Evolutionary conservation across 2,329 filamentous ascomycete species (phyloP).

Genomic region (Apiospora pterosperma): DNA sequence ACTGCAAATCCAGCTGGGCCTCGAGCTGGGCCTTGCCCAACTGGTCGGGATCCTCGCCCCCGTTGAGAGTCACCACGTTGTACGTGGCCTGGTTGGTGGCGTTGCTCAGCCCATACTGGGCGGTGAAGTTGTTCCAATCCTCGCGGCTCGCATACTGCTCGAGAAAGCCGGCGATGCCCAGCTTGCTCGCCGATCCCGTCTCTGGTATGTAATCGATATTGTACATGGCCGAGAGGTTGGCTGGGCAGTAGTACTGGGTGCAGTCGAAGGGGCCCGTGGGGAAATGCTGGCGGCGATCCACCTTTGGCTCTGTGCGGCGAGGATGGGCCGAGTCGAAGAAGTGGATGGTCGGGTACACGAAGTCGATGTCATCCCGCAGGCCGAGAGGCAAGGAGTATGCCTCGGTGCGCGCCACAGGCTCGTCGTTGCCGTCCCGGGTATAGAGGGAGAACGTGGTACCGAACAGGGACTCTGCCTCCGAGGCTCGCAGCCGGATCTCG

Average conservation of each 20-base stretch:
- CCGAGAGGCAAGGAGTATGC: neutral
- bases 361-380: neutral
- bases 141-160: neutral
- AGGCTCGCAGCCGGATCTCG: neutral
- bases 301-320: neutral
- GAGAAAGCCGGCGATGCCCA: conserved; percentile 3
- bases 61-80: conserved; percentile 1
- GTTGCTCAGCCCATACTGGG: neutral
- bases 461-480: neutral
- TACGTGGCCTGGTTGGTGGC: neutral
- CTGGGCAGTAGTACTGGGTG: neutral
- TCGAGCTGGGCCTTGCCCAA: neutral
- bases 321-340: neutral
- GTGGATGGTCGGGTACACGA: conserved; percentile 4
- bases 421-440: neutral
- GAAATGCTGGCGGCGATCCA: neutral
- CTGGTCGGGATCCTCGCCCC: neutral
- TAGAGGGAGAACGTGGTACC: conserved; percentile 2
- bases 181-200: conserved; percentile 1
- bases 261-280: neutral
- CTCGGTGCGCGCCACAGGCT: conserved; percentile 1
- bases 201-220: conserved; percentile 7
- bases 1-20: conserved; percentile 1
- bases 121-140: neutral
- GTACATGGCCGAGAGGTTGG: neutral